These are phyloP conservation scores for Suhomyces sp. DNA, from an alignment of 805 yeast genomes.

Conservation along the genomic window DNA sequence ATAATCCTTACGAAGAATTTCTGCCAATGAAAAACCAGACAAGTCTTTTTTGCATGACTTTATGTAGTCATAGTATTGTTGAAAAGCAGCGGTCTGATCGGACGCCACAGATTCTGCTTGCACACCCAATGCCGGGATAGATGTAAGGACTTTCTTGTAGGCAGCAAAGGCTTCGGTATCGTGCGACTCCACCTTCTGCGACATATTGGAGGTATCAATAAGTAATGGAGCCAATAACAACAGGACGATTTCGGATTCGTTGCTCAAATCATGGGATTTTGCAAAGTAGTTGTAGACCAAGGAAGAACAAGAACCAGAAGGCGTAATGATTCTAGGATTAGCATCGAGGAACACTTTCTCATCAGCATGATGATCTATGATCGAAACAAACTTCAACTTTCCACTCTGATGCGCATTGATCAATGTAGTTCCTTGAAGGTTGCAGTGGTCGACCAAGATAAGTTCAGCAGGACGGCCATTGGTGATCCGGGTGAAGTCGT, in stretches of 20 bases:
- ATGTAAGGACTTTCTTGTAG: constrained; percentile 29
- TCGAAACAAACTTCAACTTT: constrained; percentile 43
- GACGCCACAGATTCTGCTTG: background rate
- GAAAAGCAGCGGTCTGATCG: constrained; percentile 9
- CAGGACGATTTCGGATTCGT: constrained; percentile 33
- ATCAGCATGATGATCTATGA: constrained; percentile 90
- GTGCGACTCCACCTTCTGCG: constrained; percentile 55
- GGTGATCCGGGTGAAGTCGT: constrained; percentile 48
- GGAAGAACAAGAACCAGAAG: constrained; percentile 77
- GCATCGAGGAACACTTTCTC: constrained; percentile 48
- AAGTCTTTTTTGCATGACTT: constrained; percentile 60
- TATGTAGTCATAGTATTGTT: constrained; percentile 17
- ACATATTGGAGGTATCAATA: constrained; percentile 71
- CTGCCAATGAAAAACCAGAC: constrained; percentile 53
- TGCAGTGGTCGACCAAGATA: constrained; percentile 81
- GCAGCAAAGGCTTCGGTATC: constrained; percentile 48
- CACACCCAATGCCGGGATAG: background rate
- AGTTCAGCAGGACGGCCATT: constrained; percentile 33
- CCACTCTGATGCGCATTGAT: constrained; percentile 22
- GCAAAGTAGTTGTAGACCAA: constrained; percentile 67
- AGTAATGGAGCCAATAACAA: constrained; percentile 66
- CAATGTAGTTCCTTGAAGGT: constrained; percentile 48
- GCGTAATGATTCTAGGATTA: constrained; percentile 57
- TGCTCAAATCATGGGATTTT: constrained; percentile 13
- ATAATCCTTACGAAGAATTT: constrained; percentile 78